These are phyloP conservation scores for Pythium plurisporium DNA, from an alignment of 352 stramenopile genomes.

Conservation along the genomic window DNA sequence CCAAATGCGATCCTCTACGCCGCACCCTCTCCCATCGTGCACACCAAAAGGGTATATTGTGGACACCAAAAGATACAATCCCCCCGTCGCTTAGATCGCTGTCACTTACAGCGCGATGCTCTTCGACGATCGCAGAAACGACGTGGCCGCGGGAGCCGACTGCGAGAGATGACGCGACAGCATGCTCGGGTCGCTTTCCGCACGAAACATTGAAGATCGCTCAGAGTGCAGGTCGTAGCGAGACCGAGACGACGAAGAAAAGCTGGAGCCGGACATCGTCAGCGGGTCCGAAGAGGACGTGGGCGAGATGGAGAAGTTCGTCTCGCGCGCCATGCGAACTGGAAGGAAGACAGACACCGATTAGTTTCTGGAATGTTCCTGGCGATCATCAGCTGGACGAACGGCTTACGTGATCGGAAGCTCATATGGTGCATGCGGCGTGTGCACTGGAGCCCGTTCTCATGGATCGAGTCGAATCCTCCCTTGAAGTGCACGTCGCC, in stretches of 20 bases:
- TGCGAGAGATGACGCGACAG: neutral
- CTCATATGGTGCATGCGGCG: constrained; percentile 24
- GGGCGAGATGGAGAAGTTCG: constrained; percentile 20
- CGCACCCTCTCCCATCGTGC: too few relatives aligned
- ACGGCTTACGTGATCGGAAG: constrained; percentile 22
- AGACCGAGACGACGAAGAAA: neutral
- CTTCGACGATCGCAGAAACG: neutral
- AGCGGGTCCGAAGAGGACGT: constrained; percentile 5
- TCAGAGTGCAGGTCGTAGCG: neutral
- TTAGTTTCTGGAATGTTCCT: too few relatives aligned
- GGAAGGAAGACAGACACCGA: neutral
- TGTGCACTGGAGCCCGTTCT: constrained; percentile 9
- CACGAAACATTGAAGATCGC: constrained; percentile 8
- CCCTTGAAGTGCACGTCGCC: constrained; percentile 4
- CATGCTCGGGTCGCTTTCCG: constrained; percentile 11
- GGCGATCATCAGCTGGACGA: neutral
- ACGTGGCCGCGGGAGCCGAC: neutral
- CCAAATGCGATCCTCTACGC: too few relatives aligned
- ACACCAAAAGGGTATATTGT: too few relatives aligned
- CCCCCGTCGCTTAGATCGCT: too few relatives aligned
- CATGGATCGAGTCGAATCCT: constrained; percentile 16
- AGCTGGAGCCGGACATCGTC: constrained; percentile 3
- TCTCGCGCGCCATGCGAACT: constrained; percentile 23
- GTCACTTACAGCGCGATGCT: constrained; percentile 4
- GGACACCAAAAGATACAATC: too few relatives aligned